Evolutionary conservation across 2,329 filamentous ascomycete genomes (phyloP), one percentile per base, ranked within the genome.

Genomic region (Septoria linicola): DNA sequence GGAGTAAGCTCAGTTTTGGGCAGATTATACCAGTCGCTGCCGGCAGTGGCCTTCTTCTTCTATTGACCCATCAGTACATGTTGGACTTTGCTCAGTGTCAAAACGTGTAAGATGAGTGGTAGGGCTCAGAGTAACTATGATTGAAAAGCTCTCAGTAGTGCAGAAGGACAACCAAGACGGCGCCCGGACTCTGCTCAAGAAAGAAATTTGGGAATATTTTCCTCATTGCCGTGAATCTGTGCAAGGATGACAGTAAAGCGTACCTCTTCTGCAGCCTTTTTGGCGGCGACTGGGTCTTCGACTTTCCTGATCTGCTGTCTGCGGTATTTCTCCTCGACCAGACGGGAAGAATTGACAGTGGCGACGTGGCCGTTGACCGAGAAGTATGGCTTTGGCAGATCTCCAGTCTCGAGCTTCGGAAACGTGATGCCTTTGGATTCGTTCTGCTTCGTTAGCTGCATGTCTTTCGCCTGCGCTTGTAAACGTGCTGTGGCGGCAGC

Each of bases 11-110:
- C 78, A 20, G 92, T 96, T 63, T 84, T 84, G 4, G 91, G 91
- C 47, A 99, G 77, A 63, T 95, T 81, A 73, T 87, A 97, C 92
- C 92, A 97, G 51, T 87, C 77, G 13, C 83, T 72, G 37, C 92
- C 93, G 43, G 91, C 87, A 55, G 85, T 87, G 51, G 79, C 75
- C 68, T 80, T 82, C 63, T 80, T 80, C 55, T 75, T 72, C 77
- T 80, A 59, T 59, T 60, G 54, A 59, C 53, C 25, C 25, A 63
- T 70, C 57, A 69, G 63, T 35, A 32, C 49, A 25, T 23, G 42
- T n/a, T n/a, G n/a, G n/a, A n/a, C n/a, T n/a, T n/a, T n/a, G n/a
- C n/a, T n/a, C n/a, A n/a, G 16, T 17, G 42, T 52, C 44, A 30
- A 42, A 42, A 51, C 41, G 51, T 32, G 45, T 55, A 34, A 17